phyloP scores from a whole-genome alignment of 306 rosid species.

The Castanea mollissima region DNA sequence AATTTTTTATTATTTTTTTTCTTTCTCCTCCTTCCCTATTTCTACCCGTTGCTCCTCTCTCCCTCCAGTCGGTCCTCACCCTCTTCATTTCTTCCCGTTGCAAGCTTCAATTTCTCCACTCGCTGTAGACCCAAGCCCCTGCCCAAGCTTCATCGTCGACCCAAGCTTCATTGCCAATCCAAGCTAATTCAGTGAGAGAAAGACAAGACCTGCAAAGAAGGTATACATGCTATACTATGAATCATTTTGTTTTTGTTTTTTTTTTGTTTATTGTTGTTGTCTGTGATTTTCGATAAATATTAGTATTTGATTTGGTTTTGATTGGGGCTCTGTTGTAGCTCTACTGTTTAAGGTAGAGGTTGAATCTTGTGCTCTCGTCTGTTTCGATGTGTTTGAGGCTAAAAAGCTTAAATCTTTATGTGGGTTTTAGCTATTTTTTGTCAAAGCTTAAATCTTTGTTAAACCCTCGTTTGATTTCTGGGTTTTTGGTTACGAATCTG shows the following conservation, averaged over 20 bases:
- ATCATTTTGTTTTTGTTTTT: not conserved
- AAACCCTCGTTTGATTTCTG: not conserved
- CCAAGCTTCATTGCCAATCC: too few species aligned
- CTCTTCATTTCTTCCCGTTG: too few species aligned
- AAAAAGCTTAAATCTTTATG: slow-evolving; percentile 43
- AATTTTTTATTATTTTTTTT: too few species aligned
- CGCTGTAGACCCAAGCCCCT: too few species aligned
- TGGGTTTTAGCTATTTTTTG: not conserved
- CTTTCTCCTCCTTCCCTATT: too few species aligned
- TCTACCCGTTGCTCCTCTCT: too few species aligned
- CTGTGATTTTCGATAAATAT: slow-evolving; percentile 17
- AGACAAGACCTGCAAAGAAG: slow-evolving; percentile 9
- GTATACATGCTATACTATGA: not conserved
- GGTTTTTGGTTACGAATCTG: too few species aligned
- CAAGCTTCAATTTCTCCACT: too few species aligned
- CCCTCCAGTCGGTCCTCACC: too few species aligned
- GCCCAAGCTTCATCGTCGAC: too few species aligned
- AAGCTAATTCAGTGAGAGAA: not conserved
- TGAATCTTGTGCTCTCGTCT: slow-evolving; percentile 25
- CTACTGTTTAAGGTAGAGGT: slow-evolving; percentile 36
- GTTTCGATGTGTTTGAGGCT: slow-evolving; percentile 92
- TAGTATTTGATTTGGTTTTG: slow-evolving; percentile 42
- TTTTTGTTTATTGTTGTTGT: slow-evolving; percentile 66
- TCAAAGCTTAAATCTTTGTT: not conserved
- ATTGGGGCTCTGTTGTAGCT: slow-evolving; percentile 67